A percentile compares a stretch with the other conserved stretches of the same genome.
These are phyloP conservation scores for Solanum medicagineum DNA, from an alignment of 257 asterid species.

Conservation along the genomic window DNA sequence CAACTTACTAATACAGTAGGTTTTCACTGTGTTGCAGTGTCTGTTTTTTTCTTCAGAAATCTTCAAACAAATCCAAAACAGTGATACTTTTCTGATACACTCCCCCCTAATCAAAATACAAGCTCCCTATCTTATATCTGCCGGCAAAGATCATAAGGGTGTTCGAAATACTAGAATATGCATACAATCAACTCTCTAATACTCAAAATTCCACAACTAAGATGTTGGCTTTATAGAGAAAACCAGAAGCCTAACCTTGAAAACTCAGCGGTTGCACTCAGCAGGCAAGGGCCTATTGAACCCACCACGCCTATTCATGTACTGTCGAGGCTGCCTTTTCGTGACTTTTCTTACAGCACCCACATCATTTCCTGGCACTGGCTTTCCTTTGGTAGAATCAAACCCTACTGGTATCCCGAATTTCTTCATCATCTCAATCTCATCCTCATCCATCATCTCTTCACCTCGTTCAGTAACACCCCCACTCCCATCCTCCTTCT, in stretches of 20 bases:
- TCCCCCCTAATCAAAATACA: not conserved
- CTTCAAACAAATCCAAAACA: not conserved
- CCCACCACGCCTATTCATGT: constrained; percentile 99
- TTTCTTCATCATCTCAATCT: constrained; percentile 93
- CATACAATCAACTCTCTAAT: not conserved
- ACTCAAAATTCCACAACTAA: not conserved
- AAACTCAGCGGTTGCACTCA: constrained; percentile 56
- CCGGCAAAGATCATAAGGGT: not conserved
- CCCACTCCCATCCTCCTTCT: constrained; percentile 18
- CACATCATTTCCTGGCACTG: constrained; percentile 74
- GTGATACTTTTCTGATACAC: not conserved
- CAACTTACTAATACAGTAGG: not conserved
- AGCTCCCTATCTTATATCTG: not conserved
- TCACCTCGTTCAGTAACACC: constrained; percentile 14
- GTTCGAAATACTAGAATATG: not conserved
- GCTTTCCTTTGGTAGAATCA: constrained; percentile 90
- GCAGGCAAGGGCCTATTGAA: constrained; percentile 97
- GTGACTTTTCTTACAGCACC: constrained; percentile 94
- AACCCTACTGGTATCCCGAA: constrained; percentile 85
- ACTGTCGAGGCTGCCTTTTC: constrained; percentile 95
- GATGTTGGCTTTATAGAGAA: not conserved
- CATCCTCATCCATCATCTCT: constrained; percentile 60
- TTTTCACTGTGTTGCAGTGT: not conserved
- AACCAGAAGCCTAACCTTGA: not conserved
- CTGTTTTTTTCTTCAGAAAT: not conserved